Evolutionary conservation across 352 stramenopile genomes (phyloP).

Genomic region (Globisporangium cederbergense): DNA sequence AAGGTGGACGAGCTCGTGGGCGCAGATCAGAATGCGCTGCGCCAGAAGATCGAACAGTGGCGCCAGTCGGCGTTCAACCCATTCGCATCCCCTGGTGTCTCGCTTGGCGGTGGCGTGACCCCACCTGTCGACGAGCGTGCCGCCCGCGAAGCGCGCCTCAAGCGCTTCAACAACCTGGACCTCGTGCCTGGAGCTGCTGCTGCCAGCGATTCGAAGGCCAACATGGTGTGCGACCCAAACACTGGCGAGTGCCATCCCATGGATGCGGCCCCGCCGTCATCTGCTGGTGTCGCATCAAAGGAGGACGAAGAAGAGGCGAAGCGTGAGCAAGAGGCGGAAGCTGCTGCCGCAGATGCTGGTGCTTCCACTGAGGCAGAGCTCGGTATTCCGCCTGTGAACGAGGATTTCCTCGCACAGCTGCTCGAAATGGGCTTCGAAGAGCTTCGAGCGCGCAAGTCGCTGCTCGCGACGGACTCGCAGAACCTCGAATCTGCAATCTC

Average conservation of each 20-base stretch:
- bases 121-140: slow-evolving; percentile 57
- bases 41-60: slow-evolving; percentile 87
- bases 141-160: slow-evolving; percentile 76
- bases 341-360: slow-evolving; percentile 7
- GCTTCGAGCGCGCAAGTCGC: slow-evolving; percentile 71
- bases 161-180: slow-evolving; percentile 66
- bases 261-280: slow-evolving; percentile 8
- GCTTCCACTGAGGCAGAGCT: slow-evolving; percentile 23
- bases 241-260: slow-evolving; percentile 52
- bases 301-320: slow-evolving; percentile 14
- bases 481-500: slow-evolving; percentile 78
- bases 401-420: slow-evolving; percentile 60
- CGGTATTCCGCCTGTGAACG: slow-evolving; percentile 55
- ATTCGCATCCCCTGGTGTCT: slow-evolving; percentile 71
- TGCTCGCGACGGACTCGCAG: slow-evolving; percentile 76
- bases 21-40: slow-evolving; percentile 77
- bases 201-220: slow-evolving; percentile 28
- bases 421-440: slow-evolving; percentile 87
- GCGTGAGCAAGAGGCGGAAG: slow-evolving; percentile 19
- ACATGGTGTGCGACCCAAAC: slow-evolving; percentile 64
- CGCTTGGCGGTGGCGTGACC: slow-evolving; percentile 37
- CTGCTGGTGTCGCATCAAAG: slow-evolving; percentile 15
- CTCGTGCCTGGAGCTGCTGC: slow-evolving; percentile 37
- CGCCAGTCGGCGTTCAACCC: slow-evolving; percentile 84
- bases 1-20: slow-evolving; percentile 89